Evolutionary conservation across 345 rosid genomes (phyloP).

Genomic region (Rhodamnia rubescens): DNA sequence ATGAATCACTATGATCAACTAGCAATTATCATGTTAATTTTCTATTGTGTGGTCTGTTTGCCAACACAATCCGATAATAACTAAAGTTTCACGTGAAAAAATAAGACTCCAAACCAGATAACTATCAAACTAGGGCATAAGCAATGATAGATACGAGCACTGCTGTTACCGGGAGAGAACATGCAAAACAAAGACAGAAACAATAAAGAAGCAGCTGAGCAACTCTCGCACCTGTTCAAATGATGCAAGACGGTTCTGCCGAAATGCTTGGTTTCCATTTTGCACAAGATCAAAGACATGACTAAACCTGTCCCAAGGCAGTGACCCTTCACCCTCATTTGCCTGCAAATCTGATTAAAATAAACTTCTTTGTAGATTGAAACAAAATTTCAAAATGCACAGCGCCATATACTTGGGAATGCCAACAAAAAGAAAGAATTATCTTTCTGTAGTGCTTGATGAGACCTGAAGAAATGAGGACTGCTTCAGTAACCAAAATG

Average conservation of each 20-base stretch:
- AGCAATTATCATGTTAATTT: not conserved
- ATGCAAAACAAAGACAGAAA: not conserved
- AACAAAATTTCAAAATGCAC: not conserved
- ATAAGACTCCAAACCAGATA: not conserved
- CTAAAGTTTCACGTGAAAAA: not conserved
- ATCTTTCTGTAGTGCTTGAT: not conserved
- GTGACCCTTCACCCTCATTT: slow-evolving; percentile 54
- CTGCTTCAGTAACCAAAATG: not conserved
- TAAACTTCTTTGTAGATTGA: slow-evolving; percentile 1
- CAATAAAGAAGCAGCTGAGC: not conserved
- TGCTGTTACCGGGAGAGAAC: not conserved
- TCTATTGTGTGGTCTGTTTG: not conserved
- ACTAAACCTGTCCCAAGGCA: slow-evolving; percentile 48
- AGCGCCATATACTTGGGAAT: not conserved
- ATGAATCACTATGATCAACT: not conserved
- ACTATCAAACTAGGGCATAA: not conserved
- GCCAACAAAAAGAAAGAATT: not conserved
- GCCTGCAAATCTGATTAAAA: slow-evolving; percentile 26
- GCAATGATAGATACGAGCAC: not conserved
- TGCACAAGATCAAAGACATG: slow-evolving; percentile 54
- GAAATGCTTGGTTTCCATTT: slow-evolving; percentile 62
- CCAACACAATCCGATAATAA: not conserved
- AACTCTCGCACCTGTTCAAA: slow-evolving; percentile 49
- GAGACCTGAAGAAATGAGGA: not conserved
- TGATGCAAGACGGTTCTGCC: slow-evolving; percentile 18